Percentiles rank a stretch among this genome's conserved stretches.
Evolutionary conservation across 768 basidiomycete genomes (phyloP).

Genomic region (Psilocybe subaeruginosa): DNA sequence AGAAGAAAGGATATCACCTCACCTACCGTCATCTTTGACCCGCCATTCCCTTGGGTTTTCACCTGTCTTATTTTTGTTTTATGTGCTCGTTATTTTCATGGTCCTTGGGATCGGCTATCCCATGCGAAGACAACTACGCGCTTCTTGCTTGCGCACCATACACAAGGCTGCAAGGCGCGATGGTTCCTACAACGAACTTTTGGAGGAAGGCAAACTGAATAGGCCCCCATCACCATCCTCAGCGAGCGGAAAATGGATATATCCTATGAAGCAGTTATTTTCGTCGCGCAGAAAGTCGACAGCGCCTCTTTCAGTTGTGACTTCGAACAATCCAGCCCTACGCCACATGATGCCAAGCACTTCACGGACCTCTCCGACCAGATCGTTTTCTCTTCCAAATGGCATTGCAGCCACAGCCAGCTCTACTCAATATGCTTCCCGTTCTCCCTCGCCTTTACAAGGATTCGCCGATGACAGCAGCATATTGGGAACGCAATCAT

Average conservation of each 20-base stretch:
- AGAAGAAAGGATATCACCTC: constrained; percentile 67
- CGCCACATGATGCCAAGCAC: constrained; percentile 29
- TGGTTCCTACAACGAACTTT: constrained; percentile 34
- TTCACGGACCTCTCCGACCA: constrained; percentile 35
- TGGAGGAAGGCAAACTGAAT: constrained; percentile 54
- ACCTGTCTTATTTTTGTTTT: constrained; percentile 63
- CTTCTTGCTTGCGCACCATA: constrained; percentile 46
- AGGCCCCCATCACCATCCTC: constrained; percentile 38
- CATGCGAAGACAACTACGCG: constrained; percentile 57
- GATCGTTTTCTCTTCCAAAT: constrained; percentile 38
- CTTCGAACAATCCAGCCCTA: constrained; percentile 28
- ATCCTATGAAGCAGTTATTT: constrained; percentile 38
- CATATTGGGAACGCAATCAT: constrained; percentile 34
- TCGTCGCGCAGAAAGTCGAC: constrained; percentile 28
- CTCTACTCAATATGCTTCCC: constrained; percentile 43
- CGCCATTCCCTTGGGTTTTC: constrained; percentile 75
- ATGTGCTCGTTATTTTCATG: constrained; percentile 44
- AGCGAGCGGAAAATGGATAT: constrained; percentile 30
- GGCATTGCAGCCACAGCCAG: constrained; percentile 29
- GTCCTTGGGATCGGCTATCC: constrained; percentile 52
- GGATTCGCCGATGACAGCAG: constrained; percentile 39
- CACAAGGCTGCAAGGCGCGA: constrained; percentile 40
- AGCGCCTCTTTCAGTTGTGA: constrained; percentile 26
- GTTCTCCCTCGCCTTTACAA: constrained; percentile 52
- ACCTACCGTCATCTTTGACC: constrained; percentile 64